Conservation (phyloP, 2,329 filamentous ascomycete species). For the Penicillium digitatum region DNA sequence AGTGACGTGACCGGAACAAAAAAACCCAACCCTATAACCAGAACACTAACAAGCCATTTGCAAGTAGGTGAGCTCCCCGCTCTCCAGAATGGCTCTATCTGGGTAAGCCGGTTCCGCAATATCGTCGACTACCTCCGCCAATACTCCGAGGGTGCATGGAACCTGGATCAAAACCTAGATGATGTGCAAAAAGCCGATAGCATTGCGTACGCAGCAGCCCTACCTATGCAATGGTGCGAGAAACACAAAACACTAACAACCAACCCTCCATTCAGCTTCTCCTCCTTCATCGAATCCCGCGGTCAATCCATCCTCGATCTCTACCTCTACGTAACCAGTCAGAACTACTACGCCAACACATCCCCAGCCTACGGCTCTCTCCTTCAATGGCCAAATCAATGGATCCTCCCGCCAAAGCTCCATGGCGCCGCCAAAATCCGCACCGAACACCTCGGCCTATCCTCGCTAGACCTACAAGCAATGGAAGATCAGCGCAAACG, state of each 20-base stretch:
- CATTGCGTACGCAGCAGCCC: constrained; percentile 43
- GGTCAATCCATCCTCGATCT: constrained; percentile 78
- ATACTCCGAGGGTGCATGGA: constrained; percentile 47
- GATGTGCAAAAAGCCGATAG: constrained; percentile 47
- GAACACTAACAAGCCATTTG: background rate
- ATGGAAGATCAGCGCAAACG: constrained; percentile 40
- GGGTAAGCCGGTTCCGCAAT: constrained; percentile 53
- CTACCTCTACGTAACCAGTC: constrained; percentile 81
- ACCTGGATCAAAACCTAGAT: constrained; percentile 45
- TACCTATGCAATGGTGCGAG: background rate
- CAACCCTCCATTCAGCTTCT: constrained; percentile 33
- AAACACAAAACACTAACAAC: background rate
- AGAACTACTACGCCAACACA: constrained; percentile 76
- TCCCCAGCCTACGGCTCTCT: constrained; percentile 75
- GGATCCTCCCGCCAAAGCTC: constrained; percentile 72
- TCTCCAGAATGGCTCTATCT: constrained; percentile 52
- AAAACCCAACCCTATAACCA: background rate
- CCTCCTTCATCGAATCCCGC: constrained; percentile 68
- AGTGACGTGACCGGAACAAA: constrained; percentile 34
- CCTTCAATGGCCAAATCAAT: constrained; percentile 82
- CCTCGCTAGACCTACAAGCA: constrained; percentile 61
- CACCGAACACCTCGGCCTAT: constrained; percentile 67
- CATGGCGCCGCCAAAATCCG: constrained; percentile 66
- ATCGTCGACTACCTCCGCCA: constrained; percentile 51
- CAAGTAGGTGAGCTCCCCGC: constrained; percentile 54